These are phyloP conservation scores for Sphagnum fallax DNA, from an alignment of 228 moss, liverwort and hornwort genomes.

Conservation along the genomic window DNA sequence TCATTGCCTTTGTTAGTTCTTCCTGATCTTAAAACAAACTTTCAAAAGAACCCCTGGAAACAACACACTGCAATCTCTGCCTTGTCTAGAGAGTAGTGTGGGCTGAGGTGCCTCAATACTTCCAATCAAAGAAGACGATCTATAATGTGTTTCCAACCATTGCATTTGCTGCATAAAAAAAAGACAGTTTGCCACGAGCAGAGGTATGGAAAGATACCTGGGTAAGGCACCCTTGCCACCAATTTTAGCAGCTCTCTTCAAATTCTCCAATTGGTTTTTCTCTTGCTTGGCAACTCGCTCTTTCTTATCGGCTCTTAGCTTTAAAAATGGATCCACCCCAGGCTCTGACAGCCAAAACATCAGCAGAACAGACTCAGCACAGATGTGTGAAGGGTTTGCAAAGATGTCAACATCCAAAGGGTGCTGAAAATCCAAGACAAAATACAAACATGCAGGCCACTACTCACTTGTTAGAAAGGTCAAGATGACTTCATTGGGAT, in stretches of 20 bases:
- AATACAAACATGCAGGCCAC: neutral
- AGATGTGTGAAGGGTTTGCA: neutral
- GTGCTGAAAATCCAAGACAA: too few species aligned
- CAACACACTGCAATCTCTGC: too few species aligned
- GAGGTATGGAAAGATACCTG: constrained; percentile 26
- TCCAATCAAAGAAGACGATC: too few species aligned
- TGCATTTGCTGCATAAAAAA: too few species aligned
- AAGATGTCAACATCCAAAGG: neutral
- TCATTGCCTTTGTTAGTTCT: neutral
- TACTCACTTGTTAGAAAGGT: neutral
- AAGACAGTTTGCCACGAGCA: too few species aligned
- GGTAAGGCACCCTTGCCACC: constrained; percentile 97
- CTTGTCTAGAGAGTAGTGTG: too few species aligned
- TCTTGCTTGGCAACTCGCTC: constrained; percentile 79
- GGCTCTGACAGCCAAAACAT: constrained; percentile 27
- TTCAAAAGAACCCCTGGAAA: too few species aligned
- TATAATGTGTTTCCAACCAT: too few species aligned
- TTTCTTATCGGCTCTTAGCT: constrained; percentile 58
- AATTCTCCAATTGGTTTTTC: constrained; percentile 78
- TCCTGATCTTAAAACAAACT: too few species aligned
- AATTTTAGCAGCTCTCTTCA: constrained; percentile 84
- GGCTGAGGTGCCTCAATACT: too few species aligned
- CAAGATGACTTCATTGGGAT: too few species aligned
- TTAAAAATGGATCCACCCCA: constrained; percentile 85
- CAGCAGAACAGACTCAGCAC: neutral